Percentiles rank a stretch among this genome's conserved stretches.
Conservation (phyloP, 805 yeast genomes). For the Clavispora phyllophila region DNA sequence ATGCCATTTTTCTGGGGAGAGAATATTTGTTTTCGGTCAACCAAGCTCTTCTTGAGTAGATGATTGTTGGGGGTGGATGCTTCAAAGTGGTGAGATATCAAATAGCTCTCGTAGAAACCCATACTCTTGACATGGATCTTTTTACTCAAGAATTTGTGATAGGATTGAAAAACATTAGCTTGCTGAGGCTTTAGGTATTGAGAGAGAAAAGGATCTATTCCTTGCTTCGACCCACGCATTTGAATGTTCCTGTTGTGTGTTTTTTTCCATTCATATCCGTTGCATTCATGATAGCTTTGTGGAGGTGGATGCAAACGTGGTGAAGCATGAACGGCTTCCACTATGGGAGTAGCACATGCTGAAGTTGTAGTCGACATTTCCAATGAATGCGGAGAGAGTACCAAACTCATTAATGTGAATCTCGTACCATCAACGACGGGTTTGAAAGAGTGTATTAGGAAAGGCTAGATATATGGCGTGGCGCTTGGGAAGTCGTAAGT, state of each 20-base stretch:
- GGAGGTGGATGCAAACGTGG: conserved; percentile 5
- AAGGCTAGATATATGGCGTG: background rate
- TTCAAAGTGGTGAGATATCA: conserved; percentile 1
- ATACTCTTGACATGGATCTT: conserved; percentile 8
- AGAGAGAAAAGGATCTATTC: conserved; percentile 14
- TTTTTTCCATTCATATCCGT: background rate
- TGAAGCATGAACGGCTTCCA: conserved; percentile 1
- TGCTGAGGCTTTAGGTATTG: conserved; percentile 12
- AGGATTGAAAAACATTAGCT: conserved; percentile 9
- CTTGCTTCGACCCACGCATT: background rate
- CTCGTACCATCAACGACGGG: background rate
- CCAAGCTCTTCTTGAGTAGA: background rate
- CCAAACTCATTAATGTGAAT: conserved; percentile 8
- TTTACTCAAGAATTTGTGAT: conserved; percentile 8
- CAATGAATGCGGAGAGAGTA: conserved; percentile 8
- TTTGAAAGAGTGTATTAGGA: background rate
- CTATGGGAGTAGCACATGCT: conserved; percentile 1
- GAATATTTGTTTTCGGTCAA: background rate
- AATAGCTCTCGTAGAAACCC: conserved; percentile 13
- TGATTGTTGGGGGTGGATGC: background rate
- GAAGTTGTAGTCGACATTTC: conserved; percentile 9
- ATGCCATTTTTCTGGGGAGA: conserved; percentile 5
- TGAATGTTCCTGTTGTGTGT: background rate
- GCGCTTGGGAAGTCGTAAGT: background rate
- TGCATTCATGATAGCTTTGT: background rate